Evolutionary conservation across 1,284 basidiomycete genomes (phyloP), one percentile per base, ranked within the genome.

Genomic region (Athelia psychrophila): DNA sequence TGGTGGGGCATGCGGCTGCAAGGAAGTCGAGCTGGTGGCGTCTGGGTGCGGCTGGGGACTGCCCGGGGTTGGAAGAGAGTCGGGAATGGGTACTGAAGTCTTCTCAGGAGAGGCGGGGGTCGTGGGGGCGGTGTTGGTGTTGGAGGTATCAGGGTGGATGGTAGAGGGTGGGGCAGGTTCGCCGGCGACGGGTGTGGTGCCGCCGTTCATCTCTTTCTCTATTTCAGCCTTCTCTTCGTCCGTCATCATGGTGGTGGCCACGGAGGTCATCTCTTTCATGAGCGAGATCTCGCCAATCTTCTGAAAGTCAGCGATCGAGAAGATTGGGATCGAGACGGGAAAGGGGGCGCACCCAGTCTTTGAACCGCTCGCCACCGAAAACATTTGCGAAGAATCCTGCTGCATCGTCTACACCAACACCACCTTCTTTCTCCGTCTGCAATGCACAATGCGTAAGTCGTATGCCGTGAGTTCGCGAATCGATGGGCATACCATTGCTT

Each of bases 221-320:
- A 94, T 77, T 61, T 93, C 93, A 13, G 87, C 88, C 68, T 88
- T 88, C 69, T 98, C 95, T 66, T 98, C 95, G 4, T 96, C 93
- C 0, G 88, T 84, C 79, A 89, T 86, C 77, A 92, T 86, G 1
- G 85, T 85, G 27, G 84, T 81, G n/a, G 89, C 88, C 19, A 85
- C 80, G 20, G 77, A 78, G 2, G 88, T 90, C 87, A 93, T 91
- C 61, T 93, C 91, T 63, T 94, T 95, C 85, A 95, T 91, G 47
- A 96, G 78, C 3, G 91, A 90, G 49, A 96, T 95, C 73, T 95
- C 93, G 53, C 93, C 93, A 58, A 96, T 94, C 89, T 94, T 64
- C 2, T 12, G 20, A 30, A 47, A 35, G 23, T 24, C 47, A 45
- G 6, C 35, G n/a, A 46, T 30, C 27, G 13, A 30, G 13, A 45